phyloP scores from a whole-genome alignment of 176 grass and related monocot genomes.

The Oryza rufipogon region DNA sequence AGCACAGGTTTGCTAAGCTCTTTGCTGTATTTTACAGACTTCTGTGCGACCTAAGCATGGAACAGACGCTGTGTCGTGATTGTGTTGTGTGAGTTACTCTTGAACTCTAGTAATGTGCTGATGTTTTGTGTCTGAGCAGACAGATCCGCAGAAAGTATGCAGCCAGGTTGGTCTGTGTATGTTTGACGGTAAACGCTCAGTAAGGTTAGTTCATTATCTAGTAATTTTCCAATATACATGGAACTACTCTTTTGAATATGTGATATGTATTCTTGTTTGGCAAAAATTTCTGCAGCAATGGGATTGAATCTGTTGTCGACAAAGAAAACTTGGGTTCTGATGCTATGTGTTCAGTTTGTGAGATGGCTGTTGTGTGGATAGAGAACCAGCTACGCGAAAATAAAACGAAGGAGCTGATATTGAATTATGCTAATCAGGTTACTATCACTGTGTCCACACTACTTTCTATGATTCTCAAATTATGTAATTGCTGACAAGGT shows the following conservation, averaged over 20 bases:
- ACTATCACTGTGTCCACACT: not conserved
- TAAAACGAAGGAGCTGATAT: conserved; percentile 64
- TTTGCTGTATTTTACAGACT: not conserved
- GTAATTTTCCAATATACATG: not conserved
- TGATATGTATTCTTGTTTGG: not conserved
- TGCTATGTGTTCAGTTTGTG: conserved; percentile 68
- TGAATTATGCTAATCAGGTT: conserved; percentile 87
- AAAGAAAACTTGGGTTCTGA: conserved; percentile 55
- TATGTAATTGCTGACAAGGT: not conserved
- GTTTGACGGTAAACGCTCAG: conserved; percentile 68
- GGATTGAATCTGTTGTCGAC: conserved; percentile 68
- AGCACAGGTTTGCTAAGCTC: conserved; percentile 60
- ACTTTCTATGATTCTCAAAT: not conserved
- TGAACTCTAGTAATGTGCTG: not conserved
- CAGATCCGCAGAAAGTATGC: conserved; percentile 64
- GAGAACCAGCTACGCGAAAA: conserved; percentile 89
- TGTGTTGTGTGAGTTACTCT: not conserved
- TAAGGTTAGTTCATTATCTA: conserved; percentile 55
- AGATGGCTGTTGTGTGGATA: conserved; percentile 97
- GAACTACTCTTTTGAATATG: not conserved
- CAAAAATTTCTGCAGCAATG: conserved; percentile 48
- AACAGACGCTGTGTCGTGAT: no score
- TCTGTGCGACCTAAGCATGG: not conserved
- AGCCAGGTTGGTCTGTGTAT: conserved; percentile 64
- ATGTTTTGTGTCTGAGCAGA: conserved; percentile 52